Conservation (phyloP, 306 rosid genomes). For the Nissolia schottii region DNA sequence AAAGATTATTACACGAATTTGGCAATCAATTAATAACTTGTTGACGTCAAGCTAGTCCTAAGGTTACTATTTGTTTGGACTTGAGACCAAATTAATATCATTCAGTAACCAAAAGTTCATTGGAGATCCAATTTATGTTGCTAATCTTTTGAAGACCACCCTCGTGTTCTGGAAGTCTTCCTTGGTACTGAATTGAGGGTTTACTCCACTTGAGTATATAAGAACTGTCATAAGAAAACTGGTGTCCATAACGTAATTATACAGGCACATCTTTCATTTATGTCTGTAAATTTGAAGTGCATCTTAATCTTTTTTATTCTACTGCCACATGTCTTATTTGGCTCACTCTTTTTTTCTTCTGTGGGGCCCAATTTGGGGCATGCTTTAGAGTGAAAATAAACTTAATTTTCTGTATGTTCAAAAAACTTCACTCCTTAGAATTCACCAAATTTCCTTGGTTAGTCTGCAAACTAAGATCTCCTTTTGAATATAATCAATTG, state of each 20-base stretch:
- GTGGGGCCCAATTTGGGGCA: not conserved
- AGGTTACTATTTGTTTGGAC: not conserved
- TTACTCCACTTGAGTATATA: not conserved
- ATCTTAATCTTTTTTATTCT: not conserved
- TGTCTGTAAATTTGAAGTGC: not conserved
- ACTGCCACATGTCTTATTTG: not conserved
- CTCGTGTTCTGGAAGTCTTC: not conserved
- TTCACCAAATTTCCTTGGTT: not conserved
- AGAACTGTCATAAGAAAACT: not conserved
- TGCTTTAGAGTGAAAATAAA: not conserved
- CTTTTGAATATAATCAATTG: not conserved
- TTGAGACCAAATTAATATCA: not conserved
- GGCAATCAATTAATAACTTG: not conserved
- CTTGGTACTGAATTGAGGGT: not conserved
- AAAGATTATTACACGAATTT: not conserved
- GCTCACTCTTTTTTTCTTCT: not conserved
- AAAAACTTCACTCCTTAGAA: not conserved
- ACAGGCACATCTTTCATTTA: not conserved
- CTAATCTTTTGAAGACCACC: not conserved
- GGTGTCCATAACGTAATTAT: not conserved
- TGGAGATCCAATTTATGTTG: not conserved
- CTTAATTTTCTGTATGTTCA: not conserved
- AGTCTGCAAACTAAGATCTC: not conserved
- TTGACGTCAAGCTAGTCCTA: not conserved
- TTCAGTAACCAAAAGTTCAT: not conserved